Base-by-base conservation (phyloP, 2,329 filamentous ascomycete species). In the Xylariomycetidae sp. region DNA sequence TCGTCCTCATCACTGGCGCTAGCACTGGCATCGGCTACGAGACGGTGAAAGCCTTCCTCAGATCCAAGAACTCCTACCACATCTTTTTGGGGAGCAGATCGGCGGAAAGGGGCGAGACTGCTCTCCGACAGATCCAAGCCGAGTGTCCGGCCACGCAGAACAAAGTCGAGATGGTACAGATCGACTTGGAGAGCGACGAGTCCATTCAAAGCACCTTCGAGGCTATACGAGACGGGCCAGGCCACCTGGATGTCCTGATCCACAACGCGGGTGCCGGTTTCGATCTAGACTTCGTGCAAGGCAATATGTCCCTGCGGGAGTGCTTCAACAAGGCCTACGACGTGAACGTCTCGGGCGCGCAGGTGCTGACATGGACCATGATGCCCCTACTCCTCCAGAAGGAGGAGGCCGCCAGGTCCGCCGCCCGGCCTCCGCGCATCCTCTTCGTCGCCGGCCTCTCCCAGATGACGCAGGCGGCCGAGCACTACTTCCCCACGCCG, bases 21-120 rank as follows among this genome's bases (percentile, higher is more conserved):
- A 81, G 79, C 45, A 78, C 69, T 0, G 77, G 77, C 12, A 66
- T 83, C 14, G 79, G 80, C 3, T 70, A 67, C 23, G 69, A 82
- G 43, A 66, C 63, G 6, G 67, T 80, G 31, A 77, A 71, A 40
- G 68, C 73, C 1, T 58, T 82, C 1, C 58, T 65, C 27, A 42
- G 57, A 9, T 74, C 77, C 0, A 33, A 41, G 16, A 18, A 50
- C 1, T 57, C 56, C 7, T 81, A 80, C 51, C 61, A 68, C 7
- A 64, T 83, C 36, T 49, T 80, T 16, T 48, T 83, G 4, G 77
- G 77, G 19, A 66, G 65, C 25, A 70, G 78, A 2, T 65, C 60
- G 2, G 16, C 69, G 1, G 56, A 62, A 3, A 80, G 77, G 33
- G 77, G 64, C 14, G 52, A 74, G 1, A 49, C 49, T 2, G 75